A percentile compares a stretch with the other conserved stretches of the same genome.
These are phyloP conservation scores for Epichloe elymi DNA, from an alignment of 2,329 filamentous ascomycete genomes.

Conservation along the genomic window DNA sequence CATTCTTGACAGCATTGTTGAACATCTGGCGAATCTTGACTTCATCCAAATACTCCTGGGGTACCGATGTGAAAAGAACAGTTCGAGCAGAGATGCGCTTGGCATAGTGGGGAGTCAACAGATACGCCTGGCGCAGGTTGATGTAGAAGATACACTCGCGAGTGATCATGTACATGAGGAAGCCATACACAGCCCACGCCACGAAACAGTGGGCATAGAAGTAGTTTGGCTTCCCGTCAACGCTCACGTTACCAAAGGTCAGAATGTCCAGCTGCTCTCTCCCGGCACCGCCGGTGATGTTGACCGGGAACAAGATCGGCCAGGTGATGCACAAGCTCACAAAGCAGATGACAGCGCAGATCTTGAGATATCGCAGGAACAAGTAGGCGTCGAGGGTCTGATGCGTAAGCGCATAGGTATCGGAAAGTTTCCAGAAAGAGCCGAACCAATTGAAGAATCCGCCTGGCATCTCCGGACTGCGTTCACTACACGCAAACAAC, in stretches of 20 bases:
- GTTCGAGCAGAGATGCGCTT: constrained; percentile 80
- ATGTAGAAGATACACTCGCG: constrained; percentile 89
- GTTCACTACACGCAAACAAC: constrained; percentile 27
- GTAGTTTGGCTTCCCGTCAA: constrained; percentile 44
- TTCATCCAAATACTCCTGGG: constrained; percentile 61
- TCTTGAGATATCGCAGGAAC: constrained; percentile 73
- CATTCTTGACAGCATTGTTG: constrained; percentile 61
- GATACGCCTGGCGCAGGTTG: constrained; percentile 85
- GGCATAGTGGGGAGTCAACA: constrained; percentile 72
- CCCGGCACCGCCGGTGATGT: constrained; percentile 62
- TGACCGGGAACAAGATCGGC: constrained; percentile 74
- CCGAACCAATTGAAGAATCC: constrained; percentile 50
- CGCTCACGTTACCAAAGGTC: constrained; percentile 27
- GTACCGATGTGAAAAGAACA: constrained; percentile 84
- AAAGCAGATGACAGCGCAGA: constrained; percentile 63
- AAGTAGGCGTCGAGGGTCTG: constrained; percentile 82
- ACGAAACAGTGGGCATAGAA: constrained; percentile 73
- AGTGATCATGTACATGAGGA: constrained; percentile 80
- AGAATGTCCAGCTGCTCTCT: constrained; percentile 46
- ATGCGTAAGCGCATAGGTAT: constrained; percentile 73
- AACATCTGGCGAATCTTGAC: constrained; percentile 63
- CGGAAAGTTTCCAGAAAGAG: constrained; percentile 49
- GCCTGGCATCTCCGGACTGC: constrained; percentile 40
- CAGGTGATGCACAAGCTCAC: constrained; percentile 72
- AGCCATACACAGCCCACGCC: constrained; percentile 73